Evolutionary conservation across 495 filamentous ascomycete genomes (phyloP), one percentile per base, ranked within the genome.

Genomic region (Aspergillus bertholletiae): DNA sequence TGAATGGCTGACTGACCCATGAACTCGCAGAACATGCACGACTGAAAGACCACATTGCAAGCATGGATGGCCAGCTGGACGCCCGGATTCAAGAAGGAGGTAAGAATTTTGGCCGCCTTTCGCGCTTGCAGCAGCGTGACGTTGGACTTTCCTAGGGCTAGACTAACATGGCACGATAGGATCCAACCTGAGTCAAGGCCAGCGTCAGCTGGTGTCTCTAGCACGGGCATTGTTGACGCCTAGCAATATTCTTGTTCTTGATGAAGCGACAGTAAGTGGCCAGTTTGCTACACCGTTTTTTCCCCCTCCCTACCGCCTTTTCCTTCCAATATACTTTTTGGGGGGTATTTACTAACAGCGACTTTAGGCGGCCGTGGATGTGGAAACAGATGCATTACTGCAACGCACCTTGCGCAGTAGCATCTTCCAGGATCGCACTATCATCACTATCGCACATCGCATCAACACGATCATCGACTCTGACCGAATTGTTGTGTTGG

Each of bases 391-490:
- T 69, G 87, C 91, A 34, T 75, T 96, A 74, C 81, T 97, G 32
- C 79, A 82, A 65, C 74, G 72, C 41, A 82, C 79, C 18, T 59
- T 82, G 28, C 74, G 79, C 58, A 81, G 78, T 67, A 77, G 68
- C 55, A 72, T 80, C 65, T 96, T 97, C 78, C 76, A 82, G 49
- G 88, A 97, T 65, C 83, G 92, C 18, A 99, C 95, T 17, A 97
- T 99, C 69, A 91, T 99, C 63, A 97, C 95, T 1, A 96, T 98
- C 64, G 94, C 94, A 46, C 94, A 98, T 70, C 84, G 94, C 40
- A 95, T 99, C 72, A 96, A 97, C 73, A 97, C 92, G 18, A 96
- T 97, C 66, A 82, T 96, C 18, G 92, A 96, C 72, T 90, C 87
- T 24, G 91, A 97, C 70, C 80, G 90, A 21, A 91, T 97, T 50